Percentiles rank a stretch among this genome's conserved stretches.
These are phyloP conservation scores for Penicillium sp. DNA, from an alignment of 2,329 filamentous ascomycete genomes.

Conservation along the genomic window DNA sequence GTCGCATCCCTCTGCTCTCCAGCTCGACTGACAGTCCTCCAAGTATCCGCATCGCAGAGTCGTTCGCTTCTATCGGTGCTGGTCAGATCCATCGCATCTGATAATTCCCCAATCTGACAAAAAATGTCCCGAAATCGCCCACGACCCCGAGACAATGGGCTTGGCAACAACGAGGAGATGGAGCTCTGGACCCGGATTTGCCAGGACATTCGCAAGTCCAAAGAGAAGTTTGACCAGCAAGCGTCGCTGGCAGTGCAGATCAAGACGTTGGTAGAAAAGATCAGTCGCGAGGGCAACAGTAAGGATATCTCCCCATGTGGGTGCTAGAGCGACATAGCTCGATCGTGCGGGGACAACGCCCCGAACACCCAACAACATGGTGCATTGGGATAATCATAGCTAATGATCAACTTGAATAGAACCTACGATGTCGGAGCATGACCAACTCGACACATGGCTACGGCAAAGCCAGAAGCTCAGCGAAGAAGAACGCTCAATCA, in stretches of 20 bases:
- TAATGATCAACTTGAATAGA: constrained; percentile 28
- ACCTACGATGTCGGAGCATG: constrained; percentile 43
- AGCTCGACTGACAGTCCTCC: background rate
- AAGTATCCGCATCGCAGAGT: background rate
- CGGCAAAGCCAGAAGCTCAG: constrained; percentile 50
- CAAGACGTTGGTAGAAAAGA: constrained; percentile 46
- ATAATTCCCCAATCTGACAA: background rate
- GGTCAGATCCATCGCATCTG: background rate
- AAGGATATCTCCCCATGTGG: constrained; percentile 28
- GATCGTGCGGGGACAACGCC: background rate
- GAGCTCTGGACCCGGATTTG: constrained; percentile 50
- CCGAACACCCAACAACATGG: too few relatives aligned
- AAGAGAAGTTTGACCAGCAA: constrained; percentile 49
- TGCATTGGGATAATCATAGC: constrained; percentile 1
- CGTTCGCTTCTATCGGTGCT: background rate
- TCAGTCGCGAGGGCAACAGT: constrained; percentile 46
- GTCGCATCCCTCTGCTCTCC: constrained; percentile 5
- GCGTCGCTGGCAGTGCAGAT: constrained; percentile 44
- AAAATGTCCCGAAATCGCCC: constrained; percentile 49
- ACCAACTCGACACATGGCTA: constrained; percentile 49
- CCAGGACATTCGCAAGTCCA: constrained; percentile 46
- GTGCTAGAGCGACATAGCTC: background rate
- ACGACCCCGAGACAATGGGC: constrained; percentile 45
- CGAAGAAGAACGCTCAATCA: constrained; percentile 52
- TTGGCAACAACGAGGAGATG: constrained; percentile 48